Evolutionary conservation across 1,284 basidiomycete genomes (phyloP).

Genomic region (Pseudozyma sp.): DNA sequence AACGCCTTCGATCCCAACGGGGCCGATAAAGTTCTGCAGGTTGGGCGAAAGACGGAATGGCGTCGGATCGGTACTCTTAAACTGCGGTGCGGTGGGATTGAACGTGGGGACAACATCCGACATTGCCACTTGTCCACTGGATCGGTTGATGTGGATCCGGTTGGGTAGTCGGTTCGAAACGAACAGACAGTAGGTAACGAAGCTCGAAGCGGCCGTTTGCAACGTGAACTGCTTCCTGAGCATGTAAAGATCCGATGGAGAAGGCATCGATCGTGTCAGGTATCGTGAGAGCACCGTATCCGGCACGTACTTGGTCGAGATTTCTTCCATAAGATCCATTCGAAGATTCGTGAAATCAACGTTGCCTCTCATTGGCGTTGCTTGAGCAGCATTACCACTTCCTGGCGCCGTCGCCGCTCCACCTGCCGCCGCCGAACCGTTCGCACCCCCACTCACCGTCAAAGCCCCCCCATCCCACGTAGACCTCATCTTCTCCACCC

Average conservation of each 20-base stretch:
- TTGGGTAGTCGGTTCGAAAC: conserved; percentile 85
- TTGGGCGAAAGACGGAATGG: conserved; percentile 98
- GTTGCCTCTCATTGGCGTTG: conserved; percentile 39
- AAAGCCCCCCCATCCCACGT: conserved; percentile 53
- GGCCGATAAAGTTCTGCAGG: conserved; percentile 92
- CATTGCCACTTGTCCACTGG: conserved; percentile 68
- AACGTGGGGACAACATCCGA: conserved; percentile 66
- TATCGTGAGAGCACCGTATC: conserved; percentile 90
- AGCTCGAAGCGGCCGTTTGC: conserved; percentile 87
- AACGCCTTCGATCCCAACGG: conserved; percentile 89
- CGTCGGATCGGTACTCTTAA: conserved; percentile 84
- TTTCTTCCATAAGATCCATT: conserved; percentile 91
- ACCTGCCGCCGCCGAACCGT: background rate
- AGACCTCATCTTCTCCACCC: conserved; percentile 67
- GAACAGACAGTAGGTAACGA: conserved; percentile 91
- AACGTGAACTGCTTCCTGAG: conserved; percentile 97
- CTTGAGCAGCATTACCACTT: no score
- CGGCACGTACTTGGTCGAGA: conserved; percentile 87
- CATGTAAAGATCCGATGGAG: conserved; percentile 89
- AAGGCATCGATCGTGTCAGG: conserved; percentile 86
- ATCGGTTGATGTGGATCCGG: conserved; percentile 87
- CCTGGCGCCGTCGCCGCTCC: no score
- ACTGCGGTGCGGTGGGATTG: conserved; percentile 76
- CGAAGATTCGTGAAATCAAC: conserved; percentile 79
- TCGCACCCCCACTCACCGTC: background rate